Conservation (phyloP, 1,284 basidiomycete species). For the Pholiota adiposa region DNA sequence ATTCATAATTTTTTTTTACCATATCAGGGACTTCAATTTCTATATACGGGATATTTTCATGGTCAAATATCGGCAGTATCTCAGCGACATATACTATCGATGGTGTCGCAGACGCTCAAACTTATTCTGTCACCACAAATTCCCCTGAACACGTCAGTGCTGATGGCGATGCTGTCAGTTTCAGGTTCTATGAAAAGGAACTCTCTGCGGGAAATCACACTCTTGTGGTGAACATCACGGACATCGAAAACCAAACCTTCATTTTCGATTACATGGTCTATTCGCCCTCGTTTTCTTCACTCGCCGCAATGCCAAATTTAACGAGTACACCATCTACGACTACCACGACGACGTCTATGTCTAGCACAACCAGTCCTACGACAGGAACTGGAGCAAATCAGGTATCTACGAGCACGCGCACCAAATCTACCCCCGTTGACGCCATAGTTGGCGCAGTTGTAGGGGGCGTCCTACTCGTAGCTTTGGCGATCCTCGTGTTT, state of each 20-base stretch:
- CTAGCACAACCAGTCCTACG: not conserved
- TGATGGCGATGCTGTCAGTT: slow-evolving; percentile 18
- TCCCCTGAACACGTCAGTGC: slow-evolving; percentile 14
- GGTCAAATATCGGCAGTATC: slow-evolving; percentile 1
- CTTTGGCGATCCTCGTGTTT: slow-evolving; percentile 5
- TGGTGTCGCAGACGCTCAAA: slow-evolving; percentile 2
- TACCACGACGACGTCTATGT: not conserved
- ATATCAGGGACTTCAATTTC: slow-evolving; percentile 14
- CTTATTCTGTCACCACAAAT: slow-evolving; percentile 9
- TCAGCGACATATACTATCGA: slow-evolving; percentile 9
- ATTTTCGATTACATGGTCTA: slow-evolving; percentile 22
- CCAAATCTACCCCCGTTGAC: slow-evolving; percentile 4
- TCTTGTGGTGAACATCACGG: slow-evolving; percentile 22
- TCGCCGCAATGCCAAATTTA: slow-evolving; percentile 20
- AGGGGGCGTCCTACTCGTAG: slow-evolving; percentile 11
- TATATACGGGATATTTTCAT: slow-evolving; percentile 13
- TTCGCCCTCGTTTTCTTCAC: slow-evolving; percentile 19
- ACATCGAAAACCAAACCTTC: slow-evolving; percentile 15
- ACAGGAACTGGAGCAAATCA: not conserved
- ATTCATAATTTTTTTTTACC: not conserved
- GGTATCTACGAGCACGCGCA: not conserved
- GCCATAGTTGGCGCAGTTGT: slow-evolving; percentile 20
- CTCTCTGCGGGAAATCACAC: slow-evolving; percentile 22
- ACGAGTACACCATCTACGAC: not conserved
- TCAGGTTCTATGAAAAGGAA: slow-evolving; percentile 18